phyloP scores from a whole-genome alignment of 1,284 basidiomycete genomes.

The Austroboletus niveus region DNA sequence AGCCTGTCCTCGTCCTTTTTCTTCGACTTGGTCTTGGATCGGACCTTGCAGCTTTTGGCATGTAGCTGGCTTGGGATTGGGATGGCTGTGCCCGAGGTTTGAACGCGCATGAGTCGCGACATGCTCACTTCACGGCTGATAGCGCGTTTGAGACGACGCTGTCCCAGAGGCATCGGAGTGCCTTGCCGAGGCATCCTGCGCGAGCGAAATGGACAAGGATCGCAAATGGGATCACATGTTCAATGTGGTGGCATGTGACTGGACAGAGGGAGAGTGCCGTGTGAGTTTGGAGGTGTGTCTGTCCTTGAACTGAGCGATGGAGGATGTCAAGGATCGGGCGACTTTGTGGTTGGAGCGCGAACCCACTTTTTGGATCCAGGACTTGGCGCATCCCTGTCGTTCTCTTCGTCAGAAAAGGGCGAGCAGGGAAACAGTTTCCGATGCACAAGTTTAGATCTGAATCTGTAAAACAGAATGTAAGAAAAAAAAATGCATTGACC shows the following conservation, averaged over 20 bases:
- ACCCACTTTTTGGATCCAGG: constrained; percentile 2
- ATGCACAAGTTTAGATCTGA: constrained; percentile 56
- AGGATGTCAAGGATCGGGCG: constrained; percentile 14
- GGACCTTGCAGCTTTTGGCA: too few relatives aligned
- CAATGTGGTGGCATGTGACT: constrained; percentile 13
- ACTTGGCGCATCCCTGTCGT: constrained; percentile 22
- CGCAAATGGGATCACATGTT: constrained; percentile 30
- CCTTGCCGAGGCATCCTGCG: too few relatives aligned
- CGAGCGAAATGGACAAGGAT: constrained; percentile 62
- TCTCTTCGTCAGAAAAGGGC: constrained; percentile 50
- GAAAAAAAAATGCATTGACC: neutral
- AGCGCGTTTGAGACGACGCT: constrained; percentile 44
- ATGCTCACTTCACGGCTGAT: constrained; percentile 61
- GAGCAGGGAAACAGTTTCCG: constrained; percentile 65
- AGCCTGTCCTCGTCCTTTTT: too few relatives aligned
- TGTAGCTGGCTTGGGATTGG: neutral
- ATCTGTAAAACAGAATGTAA: constrained; percentile 39
- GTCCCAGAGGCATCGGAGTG: neutral
- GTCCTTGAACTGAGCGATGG: constrained; percentile 15
- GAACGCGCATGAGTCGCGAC: too few relatives aligned
- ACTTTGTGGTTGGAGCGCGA: constrained; percentile 16
- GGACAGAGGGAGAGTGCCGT: constrained; percentile 20
- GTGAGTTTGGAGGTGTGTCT: constrained; percentile 8
- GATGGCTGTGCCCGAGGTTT: constrained; percentile 34
- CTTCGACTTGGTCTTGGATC: too few relatives aligned